Evolutionary conservation across 2,329 filamentous ascomycete genomes (phyloP), one percentile per base, ranked within the genome.

Genomic region (Tolypocladium cylindrosporum): DNA sequence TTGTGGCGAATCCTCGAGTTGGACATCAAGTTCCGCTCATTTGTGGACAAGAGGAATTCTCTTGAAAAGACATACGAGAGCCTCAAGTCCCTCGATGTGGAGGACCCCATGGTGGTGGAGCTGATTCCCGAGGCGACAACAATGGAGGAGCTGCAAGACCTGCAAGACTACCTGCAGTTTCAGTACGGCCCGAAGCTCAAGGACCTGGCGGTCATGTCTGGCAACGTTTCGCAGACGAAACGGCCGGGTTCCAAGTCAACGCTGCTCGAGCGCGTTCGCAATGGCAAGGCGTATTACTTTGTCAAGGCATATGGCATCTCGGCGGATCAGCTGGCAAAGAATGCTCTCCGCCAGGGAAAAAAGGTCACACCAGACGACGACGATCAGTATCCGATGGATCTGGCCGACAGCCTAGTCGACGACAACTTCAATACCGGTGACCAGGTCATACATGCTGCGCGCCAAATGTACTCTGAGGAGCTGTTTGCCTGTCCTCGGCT

Each of bases 141-240:
- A 0, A 92, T 97, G 79, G 94, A 99, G 69, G 94, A 99, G 69
- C 80, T 99, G 21, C 94, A 99, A 69, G 94, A 99, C 71, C 75
- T 99, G 27, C 93, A 97, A 69, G 94, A 99, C 68, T 97, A 97
- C 66, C 78, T 97, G 56, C 91, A 97, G 68, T 99, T 99, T 73
- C 89, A 92, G 67, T 97, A 97, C 66, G 85, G 89, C 5, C 78
- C 85, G 3, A 86, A 96, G 69, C 79, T 97, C 54, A 93, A 90
- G 69, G 92, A 97, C 62, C 74, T 95, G 54, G 83, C 86, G 16
- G 76, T 84, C 21, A 79, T 85, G 60, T 80, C 85, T 45, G 78
- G 81, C 16, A 84, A 84, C 57, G 74, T 79, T 11, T 88, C 88
- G 60, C 83, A 86, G 57, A 82, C 80, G 4, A 91, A 91, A 68